Evolutionary conservation across 305 asterid genomes (phyloP).

Genomic region (Nicotiana rustica): DNA sequence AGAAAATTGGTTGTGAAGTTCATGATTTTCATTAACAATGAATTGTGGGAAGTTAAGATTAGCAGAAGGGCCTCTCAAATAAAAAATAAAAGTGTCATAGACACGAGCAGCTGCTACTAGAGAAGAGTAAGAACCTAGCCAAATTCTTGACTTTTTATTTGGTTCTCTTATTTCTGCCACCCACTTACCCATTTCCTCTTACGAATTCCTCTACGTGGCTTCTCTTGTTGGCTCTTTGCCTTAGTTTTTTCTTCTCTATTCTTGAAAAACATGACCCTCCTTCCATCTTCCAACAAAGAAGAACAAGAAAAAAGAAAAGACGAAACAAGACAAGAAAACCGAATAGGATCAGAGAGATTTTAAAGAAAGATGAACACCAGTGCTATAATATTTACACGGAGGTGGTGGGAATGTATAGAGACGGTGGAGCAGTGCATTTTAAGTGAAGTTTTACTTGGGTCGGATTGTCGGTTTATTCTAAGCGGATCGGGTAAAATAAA

Average conservation of each 20-base stretch:
- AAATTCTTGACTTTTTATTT: slow-evolving; percentile 82
- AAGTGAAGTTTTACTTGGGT: no score
- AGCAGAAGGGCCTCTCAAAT: slow-evolving; percentile 85
- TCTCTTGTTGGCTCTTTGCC: slow-evolving; percentile 50
- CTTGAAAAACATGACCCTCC: slow-evolving; percentile 49
- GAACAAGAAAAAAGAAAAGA: no score
- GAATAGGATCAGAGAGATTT: not conserved
- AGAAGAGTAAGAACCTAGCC: slow-evolving; percentile 88
- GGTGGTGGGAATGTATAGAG: no score
- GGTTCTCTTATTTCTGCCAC: slow-evolving; percentile 93
- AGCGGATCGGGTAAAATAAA: no score
- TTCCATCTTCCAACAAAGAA: slow-evolving; percentile 42
- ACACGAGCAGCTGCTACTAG: slow-evolving; percentile 95
- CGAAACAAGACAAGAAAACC: no score
- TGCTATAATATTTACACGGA: no score
- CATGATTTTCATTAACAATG: slow-evolving; percentile 36
- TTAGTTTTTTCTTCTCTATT: slow-evolving; percentile 56
- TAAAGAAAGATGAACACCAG: no score
- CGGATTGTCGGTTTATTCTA: no score
- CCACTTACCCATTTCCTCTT: slow-evolving; percentile 99
- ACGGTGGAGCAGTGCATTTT: no score
- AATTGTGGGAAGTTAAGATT: slow-evolving; percentile 81
- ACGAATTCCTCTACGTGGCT: slow-evolving; percentile 81
- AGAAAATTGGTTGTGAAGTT: slow-evolving; percentile 50
- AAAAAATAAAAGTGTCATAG: slow-evolving; percentile 85